Conservation (phyloP, 495 filamentous ascomycete species). For the Durotheca rogersii region DNA sequence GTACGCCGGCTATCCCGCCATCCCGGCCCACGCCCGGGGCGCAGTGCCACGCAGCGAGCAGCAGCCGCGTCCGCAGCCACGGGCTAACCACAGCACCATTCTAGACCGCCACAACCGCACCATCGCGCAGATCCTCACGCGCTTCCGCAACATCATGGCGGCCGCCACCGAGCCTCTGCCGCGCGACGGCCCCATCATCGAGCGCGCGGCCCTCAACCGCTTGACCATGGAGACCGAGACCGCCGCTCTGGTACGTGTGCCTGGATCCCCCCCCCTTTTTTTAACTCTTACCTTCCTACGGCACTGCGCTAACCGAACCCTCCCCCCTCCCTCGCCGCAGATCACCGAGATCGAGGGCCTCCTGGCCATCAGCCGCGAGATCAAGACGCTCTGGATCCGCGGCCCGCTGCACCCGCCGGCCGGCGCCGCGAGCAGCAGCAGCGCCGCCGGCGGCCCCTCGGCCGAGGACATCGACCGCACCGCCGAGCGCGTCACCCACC, state of each 20-base stretch:
- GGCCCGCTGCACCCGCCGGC: slow-evolving; percentile 42
- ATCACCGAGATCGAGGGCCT: slow-evolving; percentile 42
- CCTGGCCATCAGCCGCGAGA: slow-evolving; percentile 41
- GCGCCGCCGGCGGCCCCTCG: slow-evolving; percentile 24
- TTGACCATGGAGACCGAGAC: slow-evolving; percentile 41
- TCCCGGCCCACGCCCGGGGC: too few relatives aligned
- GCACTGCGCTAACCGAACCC: not conserved
- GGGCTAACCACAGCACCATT: slow-evolving; percentile 15
- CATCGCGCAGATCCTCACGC: slow-evolving; percentile 42
- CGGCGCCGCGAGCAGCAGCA: slow-evolving; percentile 35
- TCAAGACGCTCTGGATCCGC: slow-evolving; percentile 47
- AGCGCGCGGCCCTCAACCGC: slow-evolving; percentile 39
- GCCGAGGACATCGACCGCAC: slow-evolving; percentile 4
- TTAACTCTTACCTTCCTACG: not conserved
- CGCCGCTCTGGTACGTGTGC: slow-evolving; percentile 32
- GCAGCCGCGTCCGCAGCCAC: not conserved
- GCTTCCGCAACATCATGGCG: slow-evolving; percentile 38
- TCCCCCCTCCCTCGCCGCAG: slow-evolving; percentile 2
- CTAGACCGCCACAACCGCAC: slow-evolving; percentile 43
- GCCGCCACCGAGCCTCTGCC: slow-evolving; percentile 35
- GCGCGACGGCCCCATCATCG: slow-evolving; percentile 29
- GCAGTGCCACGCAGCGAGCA: too few relatives aligned
- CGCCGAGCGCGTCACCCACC: slow-evolving; percentile 6
- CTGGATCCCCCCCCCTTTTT: not conserved
- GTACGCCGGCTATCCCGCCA: too few relatives aligned